A percentile compares a stretch with the other conserved stretches of the same genome.
Evolutionary conservation across 108 stramenopile species (phyloP).

Genomic region (Fistulifera solaris): DNA sequence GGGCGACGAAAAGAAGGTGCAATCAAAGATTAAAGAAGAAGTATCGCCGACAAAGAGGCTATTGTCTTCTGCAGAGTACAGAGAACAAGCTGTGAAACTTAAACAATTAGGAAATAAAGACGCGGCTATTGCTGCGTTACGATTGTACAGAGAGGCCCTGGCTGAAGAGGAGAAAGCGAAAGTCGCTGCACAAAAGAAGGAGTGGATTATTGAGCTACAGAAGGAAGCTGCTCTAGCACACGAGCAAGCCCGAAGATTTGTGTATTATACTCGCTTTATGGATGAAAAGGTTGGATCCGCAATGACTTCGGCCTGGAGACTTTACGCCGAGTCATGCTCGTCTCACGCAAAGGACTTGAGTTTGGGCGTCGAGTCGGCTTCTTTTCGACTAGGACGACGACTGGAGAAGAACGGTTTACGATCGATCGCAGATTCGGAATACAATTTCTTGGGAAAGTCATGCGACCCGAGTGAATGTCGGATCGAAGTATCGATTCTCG

Average conservation of each 20-base stretch:
- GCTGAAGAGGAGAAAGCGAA: conserved; percentile 14
- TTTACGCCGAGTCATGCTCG: conserved; percentile 6
- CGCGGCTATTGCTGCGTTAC: no score
- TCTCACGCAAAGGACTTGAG: not conserved
- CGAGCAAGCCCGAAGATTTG: conserved; percentile 7
- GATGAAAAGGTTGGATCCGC: conserved; percentile 8
- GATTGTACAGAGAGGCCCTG: conserved; percentile 7
- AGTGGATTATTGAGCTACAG: conserved; percentile 13
- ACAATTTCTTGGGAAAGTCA: not conserved
- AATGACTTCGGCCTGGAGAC: conserved; percentile 7
- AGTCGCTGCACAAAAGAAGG: conserved; percentile 3
- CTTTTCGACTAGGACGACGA: not conserved
- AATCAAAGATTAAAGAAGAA: conserved; percentile 19
- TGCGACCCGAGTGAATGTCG: conserved; percentile 11
- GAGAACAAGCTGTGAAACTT: not conserved
- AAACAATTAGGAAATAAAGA: not conserved
- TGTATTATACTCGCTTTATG: conserved; percentile 9
- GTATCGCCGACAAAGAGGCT: conserved; percentile 16
- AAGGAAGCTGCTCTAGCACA: conserved; percentile 7
- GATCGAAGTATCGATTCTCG: conserved; percentile 15
- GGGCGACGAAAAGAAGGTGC: conserved; percentile 19
- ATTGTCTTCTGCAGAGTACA: conserved; percentile 18
- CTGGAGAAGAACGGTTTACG: conserved; percentile 4
- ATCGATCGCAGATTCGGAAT: conserved; percentile 5
- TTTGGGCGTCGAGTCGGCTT: no score